Evolutionary conservation across 208 protist genomes (phyloP), one percentile per base, ranked within the genome.

Genomic region (Leishmania arabica): DNA sequence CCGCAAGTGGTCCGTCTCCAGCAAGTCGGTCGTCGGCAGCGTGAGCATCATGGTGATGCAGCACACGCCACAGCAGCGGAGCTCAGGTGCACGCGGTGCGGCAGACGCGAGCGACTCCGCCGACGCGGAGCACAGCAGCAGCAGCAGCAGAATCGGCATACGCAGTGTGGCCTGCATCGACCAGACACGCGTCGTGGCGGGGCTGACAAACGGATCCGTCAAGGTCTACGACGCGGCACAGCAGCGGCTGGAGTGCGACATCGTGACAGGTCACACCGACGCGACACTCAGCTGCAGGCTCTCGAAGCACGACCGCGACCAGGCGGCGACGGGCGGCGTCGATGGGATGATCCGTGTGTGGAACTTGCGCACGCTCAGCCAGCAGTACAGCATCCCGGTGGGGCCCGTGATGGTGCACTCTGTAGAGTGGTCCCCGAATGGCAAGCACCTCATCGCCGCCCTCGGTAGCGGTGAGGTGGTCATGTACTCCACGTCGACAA

Each of bases 261-360:
- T 90, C 49, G 76, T 82, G 45, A 78, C 86, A 15, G 85, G 91
- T 2, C 97, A 99, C 88, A 97, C 92, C 0, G 95, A 99, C 78
- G 93, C 87, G 9, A 88, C 93, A 54, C 92, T 98, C 65, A 82
- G 86, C 77, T 97, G 92, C 81, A 76, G 78, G 37, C 86, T 98
- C 71, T 86, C 94, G 5, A 85, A 91, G 51, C 86, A 93, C 75
- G 92, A 99, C 86, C 85, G 88, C 58, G 91, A 98, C 77, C 78
- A 93, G 54, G 81, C 94, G 13, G 96, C 97, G 37, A 92, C 95
- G 11, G 76, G 85, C 51, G 91, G 95, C 54, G 92, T 86, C 21
- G 96, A 99, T 73, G 95, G 95, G 19, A 90, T 77, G n/a, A 85
- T 98, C 53, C 88, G 90, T n/a, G 80, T 99, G 37, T 98, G 95